phyloP scores from a whole-genome alignment of 371 early-diverging fungal genomes.

The Polyrhizophydium stewartii region DNA sequence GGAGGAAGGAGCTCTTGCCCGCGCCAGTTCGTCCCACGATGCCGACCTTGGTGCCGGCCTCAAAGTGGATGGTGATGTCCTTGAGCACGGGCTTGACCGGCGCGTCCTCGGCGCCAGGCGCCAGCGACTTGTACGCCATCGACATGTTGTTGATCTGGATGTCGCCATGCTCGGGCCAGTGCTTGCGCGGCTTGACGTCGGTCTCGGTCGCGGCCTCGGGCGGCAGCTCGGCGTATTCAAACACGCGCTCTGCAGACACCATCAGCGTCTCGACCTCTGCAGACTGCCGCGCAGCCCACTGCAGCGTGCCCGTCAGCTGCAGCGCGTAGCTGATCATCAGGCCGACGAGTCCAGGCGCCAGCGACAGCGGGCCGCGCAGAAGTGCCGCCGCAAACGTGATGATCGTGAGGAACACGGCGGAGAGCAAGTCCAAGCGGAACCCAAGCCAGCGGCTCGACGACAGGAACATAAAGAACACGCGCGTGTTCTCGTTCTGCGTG shows the following conservation, averaged over 20 bases:
- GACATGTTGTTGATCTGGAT: conserved; percentile 40
- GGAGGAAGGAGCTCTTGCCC: conserved; percentile 21
- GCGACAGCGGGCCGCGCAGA: conserved; percentile 6
- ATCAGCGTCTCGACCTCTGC: conserved; percentile 40
- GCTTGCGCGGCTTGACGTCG: conserved; percentile 9
- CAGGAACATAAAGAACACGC: conserved; percentile 32
- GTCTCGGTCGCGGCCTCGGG: neutral
- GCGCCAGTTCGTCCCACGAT: conserved; percentile 42
- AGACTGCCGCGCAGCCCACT: conserved; percentile 36
- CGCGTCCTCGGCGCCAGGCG: conserved; percentile 27
- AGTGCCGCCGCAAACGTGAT: neutral
- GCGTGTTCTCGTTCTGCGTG: conserved; percentile 41
- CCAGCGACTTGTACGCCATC: conserved; percentile 4
- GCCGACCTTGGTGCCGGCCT: conserved; percentile 44
- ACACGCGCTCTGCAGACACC: conserved; percentile 37
- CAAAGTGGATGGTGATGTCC: conserved; percentile 40
- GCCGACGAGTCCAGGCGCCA: conserved; percentile 26
- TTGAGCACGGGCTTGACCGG: conserved; percentile 31
- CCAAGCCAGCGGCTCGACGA: conserved; percentile 7
- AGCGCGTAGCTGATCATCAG: conserved; percentile 34
- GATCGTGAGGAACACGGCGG: neutral
- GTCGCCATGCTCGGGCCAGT: conserved; percentile 53
- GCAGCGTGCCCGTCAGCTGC: conserved; percentile 32
- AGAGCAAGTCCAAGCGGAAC: neutral
- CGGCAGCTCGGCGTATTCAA: conserved; percentile 32